These are phyloP conservation scores for Macrophomina pseudophaseolina DNA, from an alignment of 2,329 filamentous ascomycete genomes.

Conservation along the genomic window DNA sequence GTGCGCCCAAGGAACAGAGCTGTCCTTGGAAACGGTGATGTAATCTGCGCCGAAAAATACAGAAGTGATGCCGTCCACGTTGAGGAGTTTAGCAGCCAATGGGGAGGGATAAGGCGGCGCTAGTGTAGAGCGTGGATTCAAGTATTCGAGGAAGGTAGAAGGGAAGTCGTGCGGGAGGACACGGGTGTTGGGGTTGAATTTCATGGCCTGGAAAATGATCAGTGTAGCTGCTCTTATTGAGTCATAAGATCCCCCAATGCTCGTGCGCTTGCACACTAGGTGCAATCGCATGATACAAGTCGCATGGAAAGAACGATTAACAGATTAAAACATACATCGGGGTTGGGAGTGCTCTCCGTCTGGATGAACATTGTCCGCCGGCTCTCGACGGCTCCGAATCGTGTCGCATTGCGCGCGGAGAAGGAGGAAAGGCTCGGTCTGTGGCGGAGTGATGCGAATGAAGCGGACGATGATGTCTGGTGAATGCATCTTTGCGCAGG, in stretches of 20 bases:
- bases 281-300: background rate
- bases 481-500: slow-evolving; percentile 43
- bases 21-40: slow-evolving; percentile 93
- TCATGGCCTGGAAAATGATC: slow-evolving; percentile 62
- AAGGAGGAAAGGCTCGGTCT: slow-evolving; percentile 39
- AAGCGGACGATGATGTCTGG: slow-evolving; percentile 38
- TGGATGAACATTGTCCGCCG: slow-evolving; percentile 93
- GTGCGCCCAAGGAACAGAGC: slow-evolving; percentile 89
- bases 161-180: slow-evolving; percentile 77
- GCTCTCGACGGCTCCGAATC: slow-evolving; percentile 19
- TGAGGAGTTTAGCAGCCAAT: slow-evolving; percentile 86
- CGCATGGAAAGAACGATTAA: background rate
- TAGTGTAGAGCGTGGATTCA: slow-evolving; percentile 85
- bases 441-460: slow-evolving; percentile 38
- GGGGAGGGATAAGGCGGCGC: slow-evolving; percentile 88
- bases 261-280: slow-evolving; percentile 28
- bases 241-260: background rate
- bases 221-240: background rate
- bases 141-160: slow-evolving; percentile 87
- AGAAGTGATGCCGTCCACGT: slow-evolving; percentile 90
- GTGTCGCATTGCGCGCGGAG: slow-evolving; percentile 27
- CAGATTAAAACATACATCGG: slow-evolving; percentile 63
- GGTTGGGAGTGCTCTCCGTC: slow-evolving; percentile 91
- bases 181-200: slow-evolving; percentile 90
- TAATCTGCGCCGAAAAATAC: slow-evolving; percentile 96